Evolutionary conservation across 169 alveolate genomes (phyloP).

Genomic region (Blepharisma undulans): DNA sequence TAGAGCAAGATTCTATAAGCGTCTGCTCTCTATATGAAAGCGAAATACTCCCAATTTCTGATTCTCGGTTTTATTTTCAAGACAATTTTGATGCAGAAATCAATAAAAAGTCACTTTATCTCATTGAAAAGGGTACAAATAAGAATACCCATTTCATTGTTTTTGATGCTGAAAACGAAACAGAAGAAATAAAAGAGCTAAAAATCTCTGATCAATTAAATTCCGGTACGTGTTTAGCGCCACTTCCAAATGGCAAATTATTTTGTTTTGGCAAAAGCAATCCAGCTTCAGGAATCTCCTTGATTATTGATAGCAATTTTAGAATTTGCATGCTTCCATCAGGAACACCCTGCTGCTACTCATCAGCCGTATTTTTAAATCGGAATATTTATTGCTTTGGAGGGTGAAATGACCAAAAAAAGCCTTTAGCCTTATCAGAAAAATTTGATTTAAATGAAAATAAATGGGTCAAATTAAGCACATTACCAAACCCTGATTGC

Average conservation of each 20-base stretch:
- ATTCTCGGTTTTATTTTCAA: neutral
- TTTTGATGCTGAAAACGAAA: neutral
- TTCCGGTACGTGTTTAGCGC: neutral
- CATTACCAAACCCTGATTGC: neutral
- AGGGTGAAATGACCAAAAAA: neutral
- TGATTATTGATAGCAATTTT: neutral
- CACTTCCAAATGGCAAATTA: neutral
- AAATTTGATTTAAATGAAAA: neutral
- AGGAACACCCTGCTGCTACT: neutral
- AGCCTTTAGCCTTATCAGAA: neutral
- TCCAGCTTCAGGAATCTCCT: neutral
- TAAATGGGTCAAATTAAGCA: neutral
- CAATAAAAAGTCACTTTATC: neutral
- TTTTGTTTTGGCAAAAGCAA: neutral
- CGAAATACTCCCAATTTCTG: neutral
- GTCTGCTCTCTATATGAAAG: neutral
- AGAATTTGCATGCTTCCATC: neutral
- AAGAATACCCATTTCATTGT: neutral
- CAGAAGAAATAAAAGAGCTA: neutral
- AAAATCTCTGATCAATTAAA: neutral
- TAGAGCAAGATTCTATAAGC: neutral
- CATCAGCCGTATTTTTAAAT: neutral
- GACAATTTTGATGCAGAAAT: neutral
- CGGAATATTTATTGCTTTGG: neutral
- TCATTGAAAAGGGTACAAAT: neutral